phyloP scores from a whole-genome alignment of 164 flowering plant genomes.

The Annona cherimola region DNA sequence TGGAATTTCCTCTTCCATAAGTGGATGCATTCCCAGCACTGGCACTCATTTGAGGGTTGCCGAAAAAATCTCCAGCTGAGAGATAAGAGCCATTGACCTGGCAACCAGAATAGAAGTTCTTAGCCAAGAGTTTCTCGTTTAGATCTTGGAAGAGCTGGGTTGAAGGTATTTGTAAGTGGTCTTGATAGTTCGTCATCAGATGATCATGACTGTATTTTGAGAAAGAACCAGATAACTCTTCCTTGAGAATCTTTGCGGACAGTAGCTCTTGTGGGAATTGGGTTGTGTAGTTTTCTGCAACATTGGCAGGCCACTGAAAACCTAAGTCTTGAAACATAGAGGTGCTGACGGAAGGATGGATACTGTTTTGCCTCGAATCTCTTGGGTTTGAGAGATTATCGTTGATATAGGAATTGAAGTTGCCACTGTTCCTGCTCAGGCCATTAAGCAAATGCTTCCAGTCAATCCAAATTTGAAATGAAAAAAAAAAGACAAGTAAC shows the following conservation, averaged over 20 bases:
- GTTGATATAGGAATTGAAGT: constrained; percentile 12
- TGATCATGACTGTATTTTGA: constrained; percentile 23
- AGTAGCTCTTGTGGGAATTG: constrained; percentile 25
- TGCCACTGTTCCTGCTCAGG: constrained; percentile 17
- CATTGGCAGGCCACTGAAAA: constrained; percentile 29
- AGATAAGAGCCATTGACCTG: constrained; percentile 23
- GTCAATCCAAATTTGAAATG: too few species aligned
- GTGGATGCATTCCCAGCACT: constrained; percentile 16
- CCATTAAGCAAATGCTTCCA: not conserved
- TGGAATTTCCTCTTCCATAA: constrained; percentile 28
- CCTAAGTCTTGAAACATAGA: constrained; percentile 44
- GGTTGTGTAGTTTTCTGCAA: constrained; percentile 18
- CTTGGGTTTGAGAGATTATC: constrained; percentile 20
- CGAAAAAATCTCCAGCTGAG: constrained; percentile 17
- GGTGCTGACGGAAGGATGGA: constrained; percentile 22
- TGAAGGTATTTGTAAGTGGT: constrained; percentile 8
- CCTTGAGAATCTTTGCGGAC: constrained; percentile 33
- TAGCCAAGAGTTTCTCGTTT: constrained; percentile 34
- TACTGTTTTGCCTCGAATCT: constrained; percentile 22
- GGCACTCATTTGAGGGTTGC: constrained; percentile 15
- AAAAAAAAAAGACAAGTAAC: too few species aligned
- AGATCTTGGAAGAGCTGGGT: constrained; percentile 25
- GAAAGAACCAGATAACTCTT: constrained; percentile 30
- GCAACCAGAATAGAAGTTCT: constrained; percentile 27
- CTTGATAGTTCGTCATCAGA: not conserved